Conservation (phyloP, 139 green algal genomes). For the Ettlia oleoabundans region DNA sequence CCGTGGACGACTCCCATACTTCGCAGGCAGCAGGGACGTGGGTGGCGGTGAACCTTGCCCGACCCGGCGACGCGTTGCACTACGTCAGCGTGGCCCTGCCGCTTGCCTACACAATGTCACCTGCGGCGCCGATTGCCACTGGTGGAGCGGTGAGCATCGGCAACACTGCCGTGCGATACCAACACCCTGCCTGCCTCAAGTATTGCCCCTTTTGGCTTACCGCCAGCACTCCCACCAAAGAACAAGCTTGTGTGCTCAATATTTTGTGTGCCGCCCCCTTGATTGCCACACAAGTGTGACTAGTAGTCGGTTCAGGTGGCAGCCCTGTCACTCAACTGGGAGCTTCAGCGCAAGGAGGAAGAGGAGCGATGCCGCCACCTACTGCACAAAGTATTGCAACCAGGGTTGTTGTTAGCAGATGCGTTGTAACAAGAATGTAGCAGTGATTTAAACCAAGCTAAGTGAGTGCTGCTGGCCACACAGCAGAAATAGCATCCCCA, state of each 20-base stretch:
- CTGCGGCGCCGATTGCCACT: constrained; percentile 16
- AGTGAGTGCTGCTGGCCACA: background rate
- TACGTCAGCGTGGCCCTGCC: constrained; percentile 6
- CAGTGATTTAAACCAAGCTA: background rate
- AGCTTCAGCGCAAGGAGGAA: constrained; percentile 33
- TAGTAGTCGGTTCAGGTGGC: constrained; percentile 21
- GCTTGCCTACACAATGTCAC: constrained; percentile 5
- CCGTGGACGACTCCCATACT: background rate
- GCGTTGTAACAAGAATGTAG: background rate
- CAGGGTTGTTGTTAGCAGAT: background rate
- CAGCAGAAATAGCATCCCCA: too few relatives aligned
- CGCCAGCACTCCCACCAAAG: background rate
- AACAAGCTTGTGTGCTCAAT: too few relatives aligned
- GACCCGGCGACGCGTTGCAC: constrained; percentile 17
- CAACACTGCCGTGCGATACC: background rate
- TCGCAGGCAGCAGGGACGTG: background rate
- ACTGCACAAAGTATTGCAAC: constrained; percentile 11
- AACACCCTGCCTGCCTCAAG: background rate
- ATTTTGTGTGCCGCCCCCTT: too few relatives aligned
- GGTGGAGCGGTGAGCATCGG: constrained; percentile 6
- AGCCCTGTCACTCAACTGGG: constrained; percentile 14
- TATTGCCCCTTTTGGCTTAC: background rate
- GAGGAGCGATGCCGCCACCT: constrained; percentile 9
- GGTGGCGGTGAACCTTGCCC: background rate
- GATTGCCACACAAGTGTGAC: too few relatives aligned